These are phyloP conservation scores for Kodamaea jinghongensis DNA, from an alignment of 805 yeast genomes.

Conservation along the genomic window DNA sequence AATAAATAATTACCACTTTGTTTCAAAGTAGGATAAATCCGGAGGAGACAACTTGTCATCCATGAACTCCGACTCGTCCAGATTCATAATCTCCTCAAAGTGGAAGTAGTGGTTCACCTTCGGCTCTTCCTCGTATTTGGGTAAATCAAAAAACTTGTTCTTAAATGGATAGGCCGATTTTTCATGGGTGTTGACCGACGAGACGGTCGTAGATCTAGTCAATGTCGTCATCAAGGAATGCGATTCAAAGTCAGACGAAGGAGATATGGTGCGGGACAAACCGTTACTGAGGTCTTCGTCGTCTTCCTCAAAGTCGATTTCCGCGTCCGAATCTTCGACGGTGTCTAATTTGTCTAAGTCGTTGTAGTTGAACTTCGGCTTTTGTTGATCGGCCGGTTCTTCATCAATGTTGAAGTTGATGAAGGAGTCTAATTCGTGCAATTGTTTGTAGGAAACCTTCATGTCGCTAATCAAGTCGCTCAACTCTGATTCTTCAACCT, in stretches of 20 bases:
- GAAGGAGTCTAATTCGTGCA: conserved; percentile 19
- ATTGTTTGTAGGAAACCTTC: conserved; percentile 22
- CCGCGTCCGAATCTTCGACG: conserved; percentile 15
- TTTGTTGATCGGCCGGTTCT: conserved; percentile 6
- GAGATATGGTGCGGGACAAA: conserved; percentile 39
- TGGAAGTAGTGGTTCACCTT: conserved; percentile 16
- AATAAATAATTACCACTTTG: too few relatives aligned
- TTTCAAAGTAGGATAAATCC: too few relatives aligned
- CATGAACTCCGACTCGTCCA: too few relatives aligned
- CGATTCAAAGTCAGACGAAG: conserved; percentile 29
- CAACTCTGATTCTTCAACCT: conserved; percentile 22
- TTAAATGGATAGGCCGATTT: conserved; percentile 14
- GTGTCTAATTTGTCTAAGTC: conserved; percentile 16
- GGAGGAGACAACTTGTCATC: too few relatives aligned
- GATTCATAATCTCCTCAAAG: conserved; percentile 19
- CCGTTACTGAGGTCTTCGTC: conserved; percentile 20
- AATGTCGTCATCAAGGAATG: conserved; percentile 38
- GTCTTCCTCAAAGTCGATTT: conserved; percentile 28
- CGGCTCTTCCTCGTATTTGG: conserved; percentile 23
- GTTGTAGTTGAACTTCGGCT: conserved; percentile 11
- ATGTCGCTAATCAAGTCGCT: conserved; percentile 26
- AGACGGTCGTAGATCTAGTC: conserved; percentile 42
- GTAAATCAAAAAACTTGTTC: conserved; percentile 31
- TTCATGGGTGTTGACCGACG: conserved; percentile 16
- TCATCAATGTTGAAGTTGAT: conserved; percentile 20